Conservation (phyloP, 805 yeast genomes). For the Saturnispora sanitii region DNA sequence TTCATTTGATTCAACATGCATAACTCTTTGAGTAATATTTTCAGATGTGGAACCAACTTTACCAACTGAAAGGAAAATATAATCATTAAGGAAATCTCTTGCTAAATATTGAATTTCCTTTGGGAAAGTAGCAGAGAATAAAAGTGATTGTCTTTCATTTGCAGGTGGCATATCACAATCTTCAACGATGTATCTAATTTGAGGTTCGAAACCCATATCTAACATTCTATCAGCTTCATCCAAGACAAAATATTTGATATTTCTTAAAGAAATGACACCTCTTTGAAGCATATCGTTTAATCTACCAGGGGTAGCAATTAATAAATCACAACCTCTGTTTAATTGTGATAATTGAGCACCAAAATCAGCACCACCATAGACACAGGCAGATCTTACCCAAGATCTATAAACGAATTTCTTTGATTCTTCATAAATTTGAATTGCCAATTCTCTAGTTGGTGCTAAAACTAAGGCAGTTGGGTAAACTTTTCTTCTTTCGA, state of each 20-base stretch:
- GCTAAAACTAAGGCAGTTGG: constrained; percentile 96
- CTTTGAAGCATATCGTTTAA: constrained; percentile 91
- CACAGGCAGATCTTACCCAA: constrained; percentile 95
- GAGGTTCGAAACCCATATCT: constrained; percentile 99
- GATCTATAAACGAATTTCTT: constrained; percentile 94
- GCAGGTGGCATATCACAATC: constrained; percentile 97
- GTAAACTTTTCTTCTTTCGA: constrained; percentile 67
- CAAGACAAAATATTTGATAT: constrained; percentile 86
- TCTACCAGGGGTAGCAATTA: constrained; percentile 99
- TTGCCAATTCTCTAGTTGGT: constrained; percentile 98
- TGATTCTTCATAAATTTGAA: constrained; percentile 94
- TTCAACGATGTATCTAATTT: constrained; percentile 95
- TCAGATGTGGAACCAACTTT: constrained; percentile 99
- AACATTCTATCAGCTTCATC: constrained; percentile 99
- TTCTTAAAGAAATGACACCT: constrained; percentile 81
- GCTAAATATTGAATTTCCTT: constrained; percentile 95
- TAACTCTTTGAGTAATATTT: constrained; percentile 89
- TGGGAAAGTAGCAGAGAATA: constrained; percentile 99
- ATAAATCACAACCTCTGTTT: constrained; percentile 87
- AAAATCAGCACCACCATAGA: constrained; percentile 97
- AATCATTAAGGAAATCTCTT: constrained; percentile 91
- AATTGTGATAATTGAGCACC: constrained; percentile 78
- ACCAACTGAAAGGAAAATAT: constrained; percentile 94
- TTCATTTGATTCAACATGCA: constrained; percentile 88
- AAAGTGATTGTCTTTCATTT: constrained; percentile 85